Evolutionary conservation across 768 basidiomycete genomes (phyloP).

Genomic region (Mrakia hoshinonis): DNA sequence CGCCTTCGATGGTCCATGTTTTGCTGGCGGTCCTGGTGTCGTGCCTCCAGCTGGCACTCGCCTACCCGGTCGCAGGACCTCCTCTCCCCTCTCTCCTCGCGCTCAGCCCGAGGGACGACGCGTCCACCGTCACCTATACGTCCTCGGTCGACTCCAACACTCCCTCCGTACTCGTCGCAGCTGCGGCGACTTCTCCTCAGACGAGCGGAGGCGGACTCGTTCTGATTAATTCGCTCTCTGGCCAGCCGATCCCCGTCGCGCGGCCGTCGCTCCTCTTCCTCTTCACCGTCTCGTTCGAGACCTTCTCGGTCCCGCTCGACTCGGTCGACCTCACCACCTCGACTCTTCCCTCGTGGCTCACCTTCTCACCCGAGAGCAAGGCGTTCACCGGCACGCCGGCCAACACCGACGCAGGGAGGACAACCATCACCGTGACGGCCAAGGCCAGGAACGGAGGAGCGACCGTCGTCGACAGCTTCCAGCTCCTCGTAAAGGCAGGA

Average conservation of each 20-base stretch:
- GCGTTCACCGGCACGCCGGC: neutral
- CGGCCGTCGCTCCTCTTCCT: neutral
- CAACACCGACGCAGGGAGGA: neutral
- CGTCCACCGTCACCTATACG: neutral
- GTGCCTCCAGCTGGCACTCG: neutral
- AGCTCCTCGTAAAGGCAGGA: neutral
- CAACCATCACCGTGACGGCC: neutral
- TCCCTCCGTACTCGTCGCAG: neutral
- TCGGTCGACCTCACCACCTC: no score
- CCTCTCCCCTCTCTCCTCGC: neutral
- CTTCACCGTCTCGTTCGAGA: neutral
- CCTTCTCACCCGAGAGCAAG: neutral
- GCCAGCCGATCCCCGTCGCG: constrained; percentile 9
- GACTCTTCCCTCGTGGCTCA: neutral
- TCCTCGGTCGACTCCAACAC: neutral
- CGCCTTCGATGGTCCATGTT: neutral
- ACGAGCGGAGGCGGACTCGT: neutral
- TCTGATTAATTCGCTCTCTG: neutral
- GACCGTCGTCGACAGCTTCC: neutral
- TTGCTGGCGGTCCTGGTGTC: neutral
- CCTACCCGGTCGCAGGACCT: neutral
- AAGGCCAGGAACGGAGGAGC: neutral
- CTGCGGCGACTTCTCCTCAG: neutral
- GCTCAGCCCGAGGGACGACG: neutral
- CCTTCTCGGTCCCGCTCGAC: neutral